phyloP scores from a whole-genome alignment of 768 basidiomycete genomes.

The Mycena metata region DNA sequence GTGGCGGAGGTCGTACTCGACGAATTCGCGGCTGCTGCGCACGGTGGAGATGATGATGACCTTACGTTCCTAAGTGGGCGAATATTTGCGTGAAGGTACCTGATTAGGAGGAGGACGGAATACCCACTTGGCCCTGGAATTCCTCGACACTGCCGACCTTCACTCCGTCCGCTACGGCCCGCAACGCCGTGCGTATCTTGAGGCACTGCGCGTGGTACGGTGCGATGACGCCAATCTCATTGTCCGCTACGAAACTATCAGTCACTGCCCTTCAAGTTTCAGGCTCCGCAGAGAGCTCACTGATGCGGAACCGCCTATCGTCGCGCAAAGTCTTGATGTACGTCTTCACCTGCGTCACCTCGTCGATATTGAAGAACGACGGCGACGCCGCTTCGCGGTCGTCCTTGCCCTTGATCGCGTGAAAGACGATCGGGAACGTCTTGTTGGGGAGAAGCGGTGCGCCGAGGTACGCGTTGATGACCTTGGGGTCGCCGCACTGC shows the following conservation, averaged over 20 bases:
- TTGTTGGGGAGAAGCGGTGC: constrained; percentile 57
- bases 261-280: too few relatives aligned
- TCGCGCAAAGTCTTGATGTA: constrained; percentile 59
- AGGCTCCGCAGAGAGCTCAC: constrained; percentile 47
- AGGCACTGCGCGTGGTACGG: constrained; percentile 74
- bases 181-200: constrained; percentile 59
- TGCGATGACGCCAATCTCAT: constrained; percentile 71
- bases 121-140: constrained; percentile 72
- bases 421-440: constrained; percentile 74
- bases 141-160: constrained; percentile 78
- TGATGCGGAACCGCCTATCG: constrained; percentile 53
- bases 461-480: constrained; percentile 56
- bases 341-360: constrained; percentile 64
- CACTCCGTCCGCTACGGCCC: constrained; percentile 52
- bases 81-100: too few relatives aligned
- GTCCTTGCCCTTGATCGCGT: constrained; percentile 71
- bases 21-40: constrained; percentile 64
- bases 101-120: too few relatives aligned
- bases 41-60: constrained; percentile 74
- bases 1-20: constrained; percentile 66
- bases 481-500: constrained; percentile 56
- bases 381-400: constrained; percentile 76
- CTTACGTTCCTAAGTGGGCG: constrained; percentile 59
- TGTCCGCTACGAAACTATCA: constrained; percentile 51
- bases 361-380: constrained; percentile 79